These are phyloP conservation scores for Juglanconis sp. DNA, from an alignment of 2,329 filamentous ascomycete species.

Conservation along the genomic window DNA sequence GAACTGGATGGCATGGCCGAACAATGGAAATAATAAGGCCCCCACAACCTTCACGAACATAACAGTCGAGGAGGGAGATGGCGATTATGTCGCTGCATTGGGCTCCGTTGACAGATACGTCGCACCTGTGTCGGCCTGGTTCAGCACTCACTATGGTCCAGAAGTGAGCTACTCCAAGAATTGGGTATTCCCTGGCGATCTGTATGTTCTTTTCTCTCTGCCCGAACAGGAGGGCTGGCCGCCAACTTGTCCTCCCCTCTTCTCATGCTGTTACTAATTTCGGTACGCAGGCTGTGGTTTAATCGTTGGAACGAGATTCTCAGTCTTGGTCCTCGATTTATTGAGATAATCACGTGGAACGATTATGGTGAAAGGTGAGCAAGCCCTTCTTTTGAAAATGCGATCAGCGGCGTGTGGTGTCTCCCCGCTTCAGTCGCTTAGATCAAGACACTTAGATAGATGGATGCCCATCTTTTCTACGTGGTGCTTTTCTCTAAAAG, in stretches of 20 bases:
- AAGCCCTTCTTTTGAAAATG: no score
- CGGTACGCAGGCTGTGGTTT: conserved; percentile 42
- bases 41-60: conserved; percentile 36
- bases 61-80: conserved; percentile 38
- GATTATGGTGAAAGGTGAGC: conserved; percentile 48
- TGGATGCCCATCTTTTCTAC: no score
- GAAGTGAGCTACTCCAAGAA: conserved; percentile 48
- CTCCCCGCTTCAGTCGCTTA: no score
- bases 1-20: conserved; percentile 39
- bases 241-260: neutral
- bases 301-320: conserved; percentile 52
- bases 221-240: neutral
- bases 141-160: conserved; percentile 40
- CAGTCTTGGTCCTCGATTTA: conserved; percentile 41
- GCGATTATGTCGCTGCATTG: conserved; percentile 32
- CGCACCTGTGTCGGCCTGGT: conserved; percentile 31
- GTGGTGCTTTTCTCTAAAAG: neutral
- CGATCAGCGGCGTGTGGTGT: no score
- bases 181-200: conserved; percentile 57
- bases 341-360: conserved; percentile 46
- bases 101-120: conserved; percentile 22
- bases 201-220: conserved; percentile 21
- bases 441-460: no score
- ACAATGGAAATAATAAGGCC: conserved; percentile 46
- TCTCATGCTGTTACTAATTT: no score